Base-by-base conservation (phyloP, 495 filamentous ascomycete species). In the Penicillium daleae region DNA sequence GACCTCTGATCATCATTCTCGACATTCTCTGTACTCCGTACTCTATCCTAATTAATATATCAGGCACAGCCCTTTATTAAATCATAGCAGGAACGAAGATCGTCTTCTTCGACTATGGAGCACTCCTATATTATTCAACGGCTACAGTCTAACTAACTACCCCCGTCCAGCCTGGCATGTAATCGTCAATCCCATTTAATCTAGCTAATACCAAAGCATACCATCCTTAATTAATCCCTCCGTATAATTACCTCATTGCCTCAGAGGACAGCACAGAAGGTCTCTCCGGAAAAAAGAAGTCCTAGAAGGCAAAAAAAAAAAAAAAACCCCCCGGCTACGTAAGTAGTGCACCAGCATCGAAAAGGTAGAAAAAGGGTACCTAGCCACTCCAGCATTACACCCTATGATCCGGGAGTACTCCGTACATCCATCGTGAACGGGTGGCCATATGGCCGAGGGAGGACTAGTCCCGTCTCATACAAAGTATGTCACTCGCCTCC, bases 401-500 rank as follows among this genome's bases (percentile, higher is more conserved):
- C 24, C 21, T 49, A 24, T 19, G 6, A 49, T 49, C 4, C 44
- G 8, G 44, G 21, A 26, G 8, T n/a, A 27, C 19, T 22, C 44
- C 21, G 6, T 21, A 32, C 29, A 7, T 31, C 4, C 3, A 19
- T 51, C 27, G 13, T 52, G 49, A 52, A 52, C 49, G 49, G 49
- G 49, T 32, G 49, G 49, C 49, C 49, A 52, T n/a, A n/a, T 31
- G 24, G 8, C 49, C 26, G 29, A 27, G 29, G n/a, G 7, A 52
- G 26, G 49, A 52, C 42, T 54, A 54, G 29, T 54, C 51, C 10
- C 7, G 32, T 54, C 29, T 22, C 51, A 54, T 54, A 35, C n/a
- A 37, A 54, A 21, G 27, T 54, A 35, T 22, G n/a, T n/a, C 13
- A 31, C 10, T 56, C 24, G 33, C 54, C 54, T 31, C 37, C 33